Base-by-base conservation (phyloP, 768 basidiomycete genomes). In the Podaxis mareebaensis region DNA sequence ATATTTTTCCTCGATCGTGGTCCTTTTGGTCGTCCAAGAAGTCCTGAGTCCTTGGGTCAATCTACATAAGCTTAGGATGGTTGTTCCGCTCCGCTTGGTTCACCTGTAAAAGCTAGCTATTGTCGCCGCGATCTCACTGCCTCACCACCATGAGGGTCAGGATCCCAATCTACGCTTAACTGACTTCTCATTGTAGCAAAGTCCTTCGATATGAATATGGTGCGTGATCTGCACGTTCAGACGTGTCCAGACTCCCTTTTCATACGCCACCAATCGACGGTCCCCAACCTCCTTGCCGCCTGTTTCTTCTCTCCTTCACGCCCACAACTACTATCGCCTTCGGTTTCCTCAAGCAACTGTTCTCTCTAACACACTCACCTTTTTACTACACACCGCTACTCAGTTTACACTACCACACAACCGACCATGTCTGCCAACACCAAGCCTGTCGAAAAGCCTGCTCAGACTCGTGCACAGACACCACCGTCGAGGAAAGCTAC, bases 161-260 rank as follows among this genome's bases (percentile, higher is more conserved):
- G 26, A 12, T 51, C 10, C 26, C 22, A 22, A 46, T 26, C 30
- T 49, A 22, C 58, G 58, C 22, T 36, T 33, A 58, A 58, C 22
- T 49, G 28, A 58, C 30, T 24, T 13, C 42, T 20, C 42, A 33
- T 20, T 5, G n/a, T 20, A 17, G n/a, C 4, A 44, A 20, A 15
- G 49, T 12, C 22, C 22, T 24, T 24, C 49, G 22, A 51, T 30
- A 58, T 58, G 56, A 58, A 58, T 22, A n/a, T 42, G 28, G 24
- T 49, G 58, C 44, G 49, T 48, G 33, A 44, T 48, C n/a, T 36
- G 42, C 55, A 44, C 40, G 39, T 58, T 28, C 56, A 58, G 26
- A 28, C 13, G 17, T 28, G 39, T 12, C 30, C 44, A 40, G 39
- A n/a, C 56, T 24, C 24, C 40, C 8, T 26, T 15, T 46, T 58